Percentiles rank a stretch among this genome's conserved stretches.
Evolutionary conservation across 768 basidiomycete species (phyloP).

Genomic region (Mycena vitilis): DNA sequence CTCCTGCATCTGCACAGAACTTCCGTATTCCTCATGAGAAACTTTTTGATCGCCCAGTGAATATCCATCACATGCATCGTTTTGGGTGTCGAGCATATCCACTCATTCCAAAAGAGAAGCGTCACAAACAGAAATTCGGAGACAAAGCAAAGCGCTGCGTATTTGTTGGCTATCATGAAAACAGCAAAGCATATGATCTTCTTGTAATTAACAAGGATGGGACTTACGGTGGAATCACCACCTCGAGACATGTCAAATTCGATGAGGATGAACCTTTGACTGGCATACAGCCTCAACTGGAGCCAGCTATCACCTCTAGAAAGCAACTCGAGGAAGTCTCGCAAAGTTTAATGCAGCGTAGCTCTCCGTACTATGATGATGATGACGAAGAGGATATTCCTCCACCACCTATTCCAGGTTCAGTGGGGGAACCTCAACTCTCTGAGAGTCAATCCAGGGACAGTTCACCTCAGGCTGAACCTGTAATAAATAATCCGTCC

Average conservation of each 20-base stretch:
- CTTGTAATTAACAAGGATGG: slow-evolving; percentile 1
- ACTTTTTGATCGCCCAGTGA: neutral
- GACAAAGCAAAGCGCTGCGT: slow-evolving; percentile 3
- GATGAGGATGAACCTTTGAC: neutral
- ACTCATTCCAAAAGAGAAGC: slow-evolving; percentile 5
- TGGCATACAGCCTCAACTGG: neutral
- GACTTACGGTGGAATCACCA: neutral
- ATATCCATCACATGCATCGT: neutral
- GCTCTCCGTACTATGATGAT: neutral
- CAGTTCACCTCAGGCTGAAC: slow-evolving; percentile 3
- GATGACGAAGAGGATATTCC: neutral
- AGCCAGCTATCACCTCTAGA: neutral
- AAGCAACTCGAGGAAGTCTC: neutral
- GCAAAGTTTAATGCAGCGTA: neutral
- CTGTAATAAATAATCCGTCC: neutral
- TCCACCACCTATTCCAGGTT: neutral
- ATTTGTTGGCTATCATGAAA: slow-evolving; percentile 40
- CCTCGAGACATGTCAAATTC: slow-evolving; percentile 6
- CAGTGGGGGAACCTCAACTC: neutral
- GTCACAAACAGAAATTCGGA: slow-evolving; percentile 2
- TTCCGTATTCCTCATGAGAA: slow-evolving; percentile 3
- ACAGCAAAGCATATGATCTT: slow-evolving; percentile 34
- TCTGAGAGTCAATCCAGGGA: neutral
- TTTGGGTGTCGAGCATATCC: slow-evolving; percentile 11
- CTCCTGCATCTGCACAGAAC: slow-evolving; percentile 5